phyloP scores from a whole-genome alignment of 1,284 basidiomycete species.

The Acaromyces ingoldii region DNA sequence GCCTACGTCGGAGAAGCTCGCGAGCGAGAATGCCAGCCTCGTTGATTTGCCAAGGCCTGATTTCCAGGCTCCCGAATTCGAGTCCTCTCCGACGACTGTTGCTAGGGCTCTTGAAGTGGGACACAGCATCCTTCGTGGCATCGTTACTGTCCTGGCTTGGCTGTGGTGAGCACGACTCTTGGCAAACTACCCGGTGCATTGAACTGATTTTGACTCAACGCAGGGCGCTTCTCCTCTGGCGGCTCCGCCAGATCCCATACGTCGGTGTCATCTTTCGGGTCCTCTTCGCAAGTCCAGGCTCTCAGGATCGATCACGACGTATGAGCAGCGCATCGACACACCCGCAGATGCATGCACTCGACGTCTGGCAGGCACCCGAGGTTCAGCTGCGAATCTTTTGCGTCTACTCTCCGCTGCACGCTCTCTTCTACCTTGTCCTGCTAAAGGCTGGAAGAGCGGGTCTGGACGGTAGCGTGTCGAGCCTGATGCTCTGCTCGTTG shows the following conservation, averaged over 20 bases:
- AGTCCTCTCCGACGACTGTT: too few species aligned
- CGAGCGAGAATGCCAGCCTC: slow-evolving; percentile 9
- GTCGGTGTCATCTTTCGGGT: slow-evolving; percentile 3
- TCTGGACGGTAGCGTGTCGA: slow-evolving; percentile 9
- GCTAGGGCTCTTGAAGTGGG: too few species aligned
- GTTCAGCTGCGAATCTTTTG: slow-evolving; percentile 6
- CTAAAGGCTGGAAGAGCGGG: background rate
- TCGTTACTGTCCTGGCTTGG: too few species aligned
- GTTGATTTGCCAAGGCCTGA: slow-evolving; percentile 1
- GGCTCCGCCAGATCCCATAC: slow-evolving; percentile 1
- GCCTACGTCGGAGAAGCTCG: slow-evolving; percentile 3
- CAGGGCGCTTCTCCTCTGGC: too few species aligned
- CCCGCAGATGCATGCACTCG: slow-evolving; percentile 10
- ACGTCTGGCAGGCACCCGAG: slow-evolving; percentile 11
- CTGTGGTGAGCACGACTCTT: too few species aligned
- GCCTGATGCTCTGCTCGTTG: slow-evolving; percentile 14
- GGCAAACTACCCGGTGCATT: too few species aligned
- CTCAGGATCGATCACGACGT: too few species aligned
- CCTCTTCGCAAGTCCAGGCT: background rate
- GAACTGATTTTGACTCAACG: too few species aligned
- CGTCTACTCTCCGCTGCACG: background rate
- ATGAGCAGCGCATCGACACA: background rate
- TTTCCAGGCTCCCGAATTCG: too few species aligned
- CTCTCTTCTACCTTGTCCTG: background rate
- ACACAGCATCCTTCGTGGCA: too few species aligned